Base-by-base conservation (phyloP, 345 rosid genomes). In the Eucalyptus brandiana region DNA sequence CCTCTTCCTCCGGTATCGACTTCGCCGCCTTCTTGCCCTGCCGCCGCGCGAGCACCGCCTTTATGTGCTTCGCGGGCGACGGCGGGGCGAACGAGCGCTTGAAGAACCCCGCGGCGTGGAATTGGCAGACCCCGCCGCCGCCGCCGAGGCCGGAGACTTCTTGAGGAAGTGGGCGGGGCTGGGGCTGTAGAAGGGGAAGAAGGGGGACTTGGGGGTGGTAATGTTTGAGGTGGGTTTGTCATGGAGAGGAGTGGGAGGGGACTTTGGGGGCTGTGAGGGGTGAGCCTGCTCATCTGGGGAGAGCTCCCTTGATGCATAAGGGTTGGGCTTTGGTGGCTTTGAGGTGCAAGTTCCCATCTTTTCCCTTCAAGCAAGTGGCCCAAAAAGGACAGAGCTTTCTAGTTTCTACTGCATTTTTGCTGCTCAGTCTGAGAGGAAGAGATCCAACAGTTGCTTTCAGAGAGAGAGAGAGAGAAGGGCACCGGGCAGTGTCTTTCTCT, bases 31-130 rank as follows among this genome's bases (percentile, higher is more conserved):
- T 94, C 90, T 89, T 93, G 67, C 72, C 90, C 88, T 91, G 92
- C 90, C 95, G 92, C 89, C 96, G 90, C 80, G 96, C 93, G 45
- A 97, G 93, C 86, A 95, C 96, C 4, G 97, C 97, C 37, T 93
- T 90, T 32, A 98, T 96, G 92, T 98, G 99, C 92, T 95, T 98
- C 58, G 99, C 98, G 12, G 99, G 99, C 6, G 99, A 98, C 1
- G 97, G 99, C 44, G 99, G 99, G 28, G 97, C 96, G 88, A 97
- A 95, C 23, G 98, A 94, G 80, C 95, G 93, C 91, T 91, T 93
- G 88, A 98, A 94, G 89, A 95, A 89, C 50, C 96, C 90, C 94
- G 92, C 48, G 99, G 99, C 67, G 99, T 96, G 86, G 94, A 91
- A 23, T 76, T 76, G 85, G 85, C 85, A 5, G 85, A 76, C 47